Conservation (phyloP, 768 basidiomycete genomes). For the Suillus sp. region DNA sequence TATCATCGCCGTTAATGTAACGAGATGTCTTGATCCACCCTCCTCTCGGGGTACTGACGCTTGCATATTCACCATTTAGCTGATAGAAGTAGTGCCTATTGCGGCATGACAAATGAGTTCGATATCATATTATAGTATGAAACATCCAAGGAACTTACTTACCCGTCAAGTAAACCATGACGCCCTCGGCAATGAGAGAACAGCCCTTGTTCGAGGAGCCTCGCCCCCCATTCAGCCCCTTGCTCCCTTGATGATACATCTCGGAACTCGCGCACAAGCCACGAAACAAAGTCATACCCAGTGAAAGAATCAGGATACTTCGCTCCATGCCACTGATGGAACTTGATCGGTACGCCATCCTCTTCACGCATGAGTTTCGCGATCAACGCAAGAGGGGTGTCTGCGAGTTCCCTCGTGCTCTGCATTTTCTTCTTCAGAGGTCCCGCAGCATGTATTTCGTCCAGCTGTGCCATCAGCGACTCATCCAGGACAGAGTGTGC, state of each 20-base stretch:
- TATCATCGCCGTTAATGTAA: slow-evolving; percentile 44
- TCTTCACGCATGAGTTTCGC: slow-evolving; percentile 87
- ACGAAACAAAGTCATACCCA: slow-evolving; percentile 86
- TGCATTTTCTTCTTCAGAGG: slow-evolving; percentile 80
- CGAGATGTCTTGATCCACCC: slow-evolving; percentile 67
- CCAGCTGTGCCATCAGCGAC: slow-evolving; percentile 74
- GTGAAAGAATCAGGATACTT: slow-evolving; percentile 84
- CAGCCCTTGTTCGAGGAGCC: slow-evolving; percentile 77
- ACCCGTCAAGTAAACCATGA: slow-evolving; percentile 91
- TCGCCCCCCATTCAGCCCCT: slow-evolving; percentile 76
- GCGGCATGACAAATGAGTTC: slow-evolving; percentile 8
- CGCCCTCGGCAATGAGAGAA: slow-evolving; percentile 80
- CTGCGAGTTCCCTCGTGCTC: slow-evolving; percentile 71
- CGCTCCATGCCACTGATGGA: slow-evolving; percentile 78
- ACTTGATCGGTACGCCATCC: slow-evolving; percentile 80
- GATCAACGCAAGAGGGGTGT: slow-evolving; percentile 62
- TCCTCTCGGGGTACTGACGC: slow-evolving; percentile 64
- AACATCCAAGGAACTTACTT: slow-evolving; percentile 35
- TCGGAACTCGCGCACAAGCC: slow-evolving; percentile 89
- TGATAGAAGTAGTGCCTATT: slow-evolving; percentile 87
- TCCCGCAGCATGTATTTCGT: slow-evolving; percentile 74
- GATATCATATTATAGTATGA: background rate
- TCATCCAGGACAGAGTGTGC: slow-evolving; percentile 80
- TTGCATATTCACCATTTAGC: slow-evolving; percentile 73
- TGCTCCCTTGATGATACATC: slow-evolving; percentile 85